These are phyloP conservation scores for Coriolopsis trogii DNA, from an alignment of 1,284 basidiomycete species.

Conservation along the genomic window DNA sequence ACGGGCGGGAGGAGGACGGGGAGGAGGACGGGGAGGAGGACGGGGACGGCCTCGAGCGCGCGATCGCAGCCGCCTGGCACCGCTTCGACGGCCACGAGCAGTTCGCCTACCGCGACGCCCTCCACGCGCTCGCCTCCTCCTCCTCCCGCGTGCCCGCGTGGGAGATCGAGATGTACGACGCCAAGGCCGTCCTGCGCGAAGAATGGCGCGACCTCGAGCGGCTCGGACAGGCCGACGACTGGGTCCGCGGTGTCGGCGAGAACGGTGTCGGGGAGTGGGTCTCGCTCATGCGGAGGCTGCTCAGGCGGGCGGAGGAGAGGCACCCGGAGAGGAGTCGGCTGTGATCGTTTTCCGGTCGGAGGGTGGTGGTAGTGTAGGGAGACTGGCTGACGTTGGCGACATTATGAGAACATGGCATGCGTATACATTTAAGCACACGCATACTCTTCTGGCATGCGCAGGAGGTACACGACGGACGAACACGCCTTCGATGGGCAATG, in stretches of 20 bases:
- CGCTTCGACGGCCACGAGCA: slow-evolving; percentile 53
- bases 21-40: background rate
- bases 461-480: no score
- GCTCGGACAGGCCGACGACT: slow-evolving; percentile 55
- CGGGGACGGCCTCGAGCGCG: slow-evolving; percentile 22
- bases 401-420: no score
- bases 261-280: slow-evolving; percentile 63
- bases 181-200: slow-evolving; percentile 49
- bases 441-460: no score
- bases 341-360: no score
- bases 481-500: no score
- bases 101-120: slow-evolving; percentile 66
- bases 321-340: slow-evolving; percentile 16
- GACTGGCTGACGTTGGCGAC: no score
- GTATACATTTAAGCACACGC: no score
- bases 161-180: slow-evolving; percentile 60
- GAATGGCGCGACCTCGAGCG: slow-evolving; percentile 64
- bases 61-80: slow-evolving; percentile 59
- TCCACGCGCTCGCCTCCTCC: slow-evolving; percentile 49
- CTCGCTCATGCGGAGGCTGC: slow-evolving; percentile 52
- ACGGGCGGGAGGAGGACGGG: background rate
- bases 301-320: slow-evolving; percentile 40
- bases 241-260: slow-evolving; percentile 60
- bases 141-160: slow-evolving; percentile 50
- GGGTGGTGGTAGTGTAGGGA: no score